phyloP scores from a whole-genome alignment of 345 rosid species.

The Anastatica hierochuntica region DNA sequence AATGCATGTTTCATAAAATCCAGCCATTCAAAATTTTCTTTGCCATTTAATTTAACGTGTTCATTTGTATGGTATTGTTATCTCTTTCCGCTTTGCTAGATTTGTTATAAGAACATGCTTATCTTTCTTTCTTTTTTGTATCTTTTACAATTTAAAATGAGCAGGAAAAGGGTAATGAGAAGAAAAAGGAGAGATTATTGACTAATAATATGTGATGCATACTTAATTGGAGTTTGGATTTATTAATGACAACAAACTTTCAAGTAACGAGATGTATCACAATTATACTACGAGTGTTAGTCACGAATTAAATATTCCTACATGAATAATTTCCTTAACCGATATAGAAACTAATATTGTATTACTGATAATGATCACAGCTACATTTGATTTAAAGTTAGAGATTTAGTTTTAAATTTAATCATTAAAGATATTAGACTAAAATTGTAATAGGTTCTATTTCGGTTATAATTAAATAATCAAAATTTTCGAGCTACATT shows the following conservation, averaged over 20 bases:
- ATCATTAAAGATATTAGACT: constrained; percentile 8
- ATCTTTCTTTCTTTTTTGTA: neutral
- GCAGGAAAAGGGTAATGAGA: constrained; percentile 6
- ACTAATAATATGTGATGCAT: constrained; percentile 19
- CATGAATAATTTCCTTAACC: constrained; percentile 14
- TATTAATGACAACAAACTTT: constrained; percentile 22
- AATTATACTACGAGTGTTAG: constrained; percentile 13
- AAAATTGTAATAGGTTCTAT: no score
- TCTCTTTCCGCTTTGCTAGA: no score
- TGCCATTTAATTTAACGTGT: no score
- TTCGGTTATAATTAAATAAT: neutral
- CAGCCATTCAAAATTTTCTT: neutral
- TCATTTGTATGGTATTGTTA: no score
- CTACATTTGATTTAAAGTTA: neutral
- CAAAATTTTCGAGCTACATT: no score
- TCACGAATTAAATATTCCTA: constrained; percentile 16
- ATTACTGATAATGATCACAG: neutral
- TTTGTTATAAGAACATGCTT: neutral
- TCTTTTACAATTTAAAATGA: neutral
- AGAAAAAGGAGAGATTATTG: constrained; percentile 15
- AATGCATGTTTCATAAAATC: no score
- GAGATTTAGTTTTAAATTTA: neutral
- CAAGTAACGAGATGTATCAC: constrained; percentile 22
- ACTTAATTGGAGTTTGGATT: constrained; percentile 15
- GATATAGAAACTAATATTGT: neutral